Conservation (phyloP, 2,329 filamentous ascomycete species). For the Massarina eburnea region DNA sequence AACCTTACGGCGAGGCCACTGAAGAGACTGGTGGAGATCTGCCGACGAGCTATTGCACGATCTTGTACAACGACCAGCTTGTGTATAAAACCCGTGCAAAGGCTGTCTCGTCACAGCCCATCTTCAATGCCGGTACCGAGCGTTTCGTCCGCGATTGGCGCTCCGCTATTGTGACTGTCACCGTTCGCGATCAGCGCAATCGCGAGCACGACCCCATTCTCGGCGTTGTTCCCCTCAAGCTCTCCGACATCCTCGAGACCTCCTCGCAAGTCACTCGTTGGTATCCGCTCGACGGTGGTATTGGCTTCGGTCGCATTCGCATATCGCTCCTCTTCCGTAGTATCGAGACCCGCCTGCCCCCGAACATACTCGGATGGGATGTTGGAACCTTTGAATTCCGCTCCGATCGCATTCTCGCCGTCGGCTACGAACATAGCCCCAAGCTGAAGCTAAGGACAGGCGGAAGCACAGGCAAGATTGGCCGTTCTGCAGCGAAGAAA, state of each 20-base stretch:
- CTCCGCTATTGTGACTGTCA: conserved; percentile 80
- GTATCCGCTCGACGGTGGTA: conserved; percentile 95
- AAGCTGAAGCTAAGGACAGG: conserved; percentile 82
- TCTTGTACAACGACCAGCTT: conserved; percentile 84
- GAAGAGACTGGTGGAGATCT: conserved; percentile 79
- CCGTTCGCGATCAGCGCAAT: conserved; percentile 85
- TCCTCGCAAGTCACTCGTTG: conserved; percentile 85
- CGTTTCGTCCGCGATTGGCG: conserved; percentile 93
- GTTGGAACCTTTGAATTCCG: conserved; percentile 91
- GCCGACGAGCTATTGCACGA: conserved; percentile 92
- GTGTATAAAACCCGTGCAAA: conserved; percentile 94
- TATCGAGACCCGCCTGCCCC: conserved; percentile 83
- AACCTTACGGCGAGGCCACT: conserved; percentile 78
- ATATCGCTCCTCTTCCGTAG: conserved; percentile 90
- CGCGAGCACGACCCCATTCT: conserved; percentile 93
- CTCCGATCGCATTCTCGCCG: conserved; percentile 68
- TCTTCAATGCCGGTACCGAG: conserved; percentile 96
- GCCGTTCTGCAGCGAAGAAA: conserved; percentile 63
- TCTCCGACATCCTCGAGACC: conserved; percentile 85
- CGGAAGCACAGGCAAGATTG: conserved; percentile 73
- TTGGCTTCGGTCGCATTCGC: conserved; percentile 84
- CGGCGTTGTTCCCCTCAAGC: conserved; percentile 83
- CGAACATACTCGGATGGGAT: conserved; percentile 85
- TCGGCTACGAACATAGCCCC: conserved; percentile 61
- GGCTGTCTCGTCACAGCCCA: conserved; percentile 89